phyloP scores from a whole-genome alignment of 768 basidiomycete genomes.

The Kwoniella dendrophila region DNA sequence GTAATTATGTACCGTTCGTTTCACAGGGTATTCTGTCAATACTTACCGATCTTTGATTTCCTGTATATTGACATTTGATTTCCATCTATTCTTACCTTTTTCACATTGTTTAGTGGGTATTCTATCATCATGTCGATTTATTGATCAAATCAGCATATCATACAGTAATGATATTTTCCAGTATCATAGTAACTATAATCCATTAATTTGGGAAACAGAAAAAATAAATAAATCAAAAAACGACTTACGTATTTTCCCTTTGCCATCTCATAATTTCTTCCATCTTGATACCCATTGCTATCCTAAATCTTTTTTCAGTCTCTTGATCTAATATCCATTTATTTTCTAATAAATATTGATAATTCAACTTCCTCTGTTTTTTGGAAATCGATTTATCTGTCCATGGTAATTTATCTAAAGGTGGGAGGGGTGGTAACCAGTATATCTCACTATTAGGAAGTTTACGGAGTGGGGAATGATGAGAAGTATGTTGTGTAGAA shows the following conservation, averaged over 20 bases:
- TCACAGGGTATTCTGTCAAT: no score
- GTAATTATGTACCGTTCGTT: no score
- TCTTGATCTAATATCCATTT: conserved; percentile 18
- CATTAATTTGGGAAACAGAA: neutral
- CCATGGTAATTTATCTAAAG: conserved; percentile 5
- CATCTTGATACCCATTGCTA: conserved; percentile 8
- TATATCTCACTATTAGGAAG: no score
- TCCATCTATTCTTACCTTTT: conserved; percentile 8
- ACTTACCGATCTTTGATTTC: conserved; percentile 11
- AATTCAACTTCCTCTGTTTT: neutral
- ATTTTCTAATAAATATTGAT: conserved; percentile 4
- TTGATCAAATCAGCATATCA: neutral
- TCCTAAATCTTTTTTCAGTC: conserved; percentile 17
- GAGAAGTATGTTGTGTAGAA: no score
- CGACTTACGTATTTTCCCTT: conserved; percentile 18
- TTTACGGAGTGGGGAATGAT: no score
- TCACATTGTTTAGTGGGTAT: conserved; percentile 5
- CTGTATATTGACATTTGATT: neutral
- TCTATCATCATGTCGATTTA: neutral
- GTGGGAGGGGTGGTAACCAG: neutral
- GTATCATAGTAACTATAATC: neutral
- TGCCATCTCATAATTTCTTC: conserved; percentile 12
- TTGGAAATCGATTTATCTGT: conserved; percentile 3
- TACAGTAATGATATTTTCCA: neutral
- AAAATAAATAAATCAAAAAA: neutral